These are phyloP conservation scores for Picea glauca DNA, from an alignment of 75 land plant genomes.

Conservation along the genomic window DNA sequence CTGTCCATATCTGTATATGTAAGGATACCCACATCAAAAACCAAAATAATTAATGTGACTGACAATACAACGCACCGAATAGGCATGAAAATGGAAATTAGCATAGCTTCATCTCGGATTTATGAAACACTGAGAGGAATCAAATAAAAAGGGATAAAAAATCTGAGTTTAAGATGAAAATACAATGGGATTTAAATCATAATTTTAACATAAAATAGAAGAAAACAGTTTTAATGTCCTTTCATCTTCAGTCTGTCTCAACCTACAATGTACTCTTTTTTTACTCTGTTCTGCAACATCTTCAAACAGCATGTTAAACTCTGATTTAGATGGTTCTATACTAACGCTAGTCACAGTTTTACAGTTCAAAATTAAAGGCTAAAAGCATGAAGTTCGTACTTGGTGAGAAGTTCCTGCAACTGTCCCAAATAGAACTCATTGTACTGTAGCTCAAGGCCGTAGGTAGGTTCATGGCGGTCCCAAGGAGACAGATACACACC, in stretches of 20 bases:
- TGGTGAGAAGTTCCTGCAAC: constrained; percentile 72
- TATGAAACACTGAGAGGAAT: background rate
- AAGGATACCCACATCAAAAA: background rate
- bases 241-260: no score
- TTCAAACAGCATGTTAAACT: no score
- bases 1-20: constrained; percentile 68
- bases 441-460: constrained; percentile 72
- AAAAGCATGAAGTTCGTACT: constrained; percentile 23
- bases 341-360: background rate
- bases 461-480: constrained; percentile 88
- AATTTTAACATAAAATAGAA: background rate
- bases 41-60: background rate
- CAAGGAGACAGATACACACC: constrained; percentile 95
- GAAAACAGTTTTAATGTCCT: background rate
- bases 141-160: background rate
- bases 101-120: background rate
- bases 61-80: background rate
- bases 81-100: background rate
- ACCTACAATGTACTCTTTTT: no score
- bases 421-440: constrained; percentile 87
- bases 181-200: background rate
- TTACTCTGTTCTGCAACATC: no score
- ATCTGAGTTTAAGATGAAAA: background rate
- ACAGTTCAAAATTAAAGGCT: background rate
- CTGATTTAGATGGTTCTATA: background rate